These are phyloP conservation scores for Margaritispora aquatica DNA, from an alignment of 495 filamentous ascomycete genomes.

Conservation along the genomic window DNA sequence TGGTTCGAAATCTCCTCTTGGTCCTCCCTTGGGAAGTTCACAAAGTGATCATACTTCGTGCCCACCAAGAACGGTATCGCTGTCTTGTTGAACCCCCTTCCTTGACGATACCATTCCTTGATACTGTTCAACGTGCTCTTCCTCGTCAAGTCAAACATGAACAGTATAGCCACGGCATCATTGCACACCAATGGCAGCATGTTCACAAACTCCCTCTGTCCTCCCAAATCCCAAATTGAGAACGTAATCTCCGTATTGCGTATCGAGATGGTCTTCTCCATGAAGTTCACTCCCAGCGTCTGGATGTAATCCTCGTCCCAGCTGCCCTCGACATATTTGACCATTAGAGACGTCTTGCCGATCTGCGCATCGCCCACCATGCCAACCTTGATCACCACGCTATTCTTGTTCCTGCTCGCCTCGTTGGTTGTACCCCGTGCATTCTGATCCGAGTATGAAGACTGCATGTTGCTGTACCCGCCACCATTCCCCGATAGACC, in stretches of 20 bases:
- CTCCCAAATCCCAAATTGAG: conserved; percentile 97
- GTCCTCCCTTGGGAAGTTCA: conserved; percentile 94
- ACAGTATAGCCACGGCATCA: conserved; percentile 94
- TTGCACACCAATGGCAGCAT: conserved; percentile 99
- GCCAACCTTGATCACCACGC: conserved; percentile 96
- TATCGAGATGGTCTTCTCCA: conserved; percentile 99
- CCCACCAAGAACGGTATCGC: conserved; percentile 95
- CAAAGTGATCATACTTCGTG: conserved; percentile 98
- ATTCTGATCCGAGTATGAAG: conserved; percentile 24
- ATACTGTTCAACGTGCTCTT: conserved; percentile 98
- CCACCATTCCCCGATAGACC: conserved; percentile 38
- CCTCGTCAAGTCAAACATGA: conserved; percentile 98
- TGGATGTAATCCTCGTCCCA: conserved; percentile 99
- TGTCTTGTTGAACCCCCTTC: conserved; percentile 97
- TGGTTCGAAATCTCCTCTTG: conserved; percentile 97
- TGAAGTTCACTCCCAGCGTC: conserved; percentile 97
- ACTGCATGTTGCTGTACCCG: conserved; percentile 27
- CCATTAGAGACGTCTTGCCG: conserved; percentile 98
- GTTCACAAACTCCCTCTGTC: conserved; percentile 98
- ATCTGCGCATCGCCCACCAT: conserved; percentile 99
- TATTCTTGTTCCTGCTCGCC: conserved; percentile 32
- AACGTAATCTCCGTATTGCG: conserved; percentile 99
- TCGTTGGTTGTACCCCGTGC: conserved; percentile 16
- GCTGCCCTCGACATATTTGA: conserved; percentile 98
- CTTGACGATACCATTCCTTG: conserved; percentile 99